Evolutionary conservation across 129 eudicot species (phyloP).

Genomic region (Silybum marianum): DNA sequence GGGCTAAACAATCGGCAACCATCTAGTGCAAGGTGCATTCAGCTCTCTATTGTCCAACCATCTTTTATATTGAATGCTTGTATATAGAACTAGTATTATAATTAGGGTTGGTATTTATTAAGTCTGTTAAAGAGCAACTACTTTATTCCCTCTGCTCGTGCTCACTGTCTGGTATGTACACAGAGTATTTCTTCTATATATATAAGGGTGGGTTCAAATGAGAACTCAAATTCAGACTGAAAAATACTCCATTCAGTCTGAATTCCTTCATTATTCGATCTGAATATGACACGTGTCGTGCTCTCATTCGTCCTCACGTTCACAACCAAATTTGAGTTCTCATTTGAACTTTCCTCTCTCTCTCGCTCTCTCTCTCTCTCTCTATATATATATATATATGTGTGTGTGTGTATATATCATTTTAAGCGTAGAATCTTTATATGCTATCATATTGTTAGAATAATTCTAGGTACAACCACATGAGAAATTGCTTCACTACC

Average conservation of each 20-base stretch:
- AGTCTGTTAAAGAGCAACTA: neutral
- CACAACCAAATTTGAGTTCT: no score
- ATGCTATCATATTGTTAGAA: neutral
- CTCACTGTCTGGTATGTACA: neutral
- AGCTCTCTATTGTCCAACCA: neutral
- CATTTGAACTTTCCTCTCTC: no score
- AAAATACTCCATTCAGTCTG: no score
- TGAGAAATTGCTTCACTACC: neutral
- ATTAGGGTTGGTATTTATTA: neutral
- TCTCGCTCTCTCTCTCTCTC: no score
- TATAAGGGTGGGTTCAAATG: no score
- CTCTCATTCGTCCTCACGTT: no score
- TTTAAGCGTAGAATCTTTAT: neutral
- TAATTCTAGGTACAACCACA: neutral
- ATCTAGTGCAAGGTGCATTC: neutral
- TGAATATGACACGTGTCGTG: no score
- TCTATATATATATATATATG: no score
- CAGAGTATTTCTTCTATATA: neutral
- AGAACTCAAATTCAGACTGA: no score
- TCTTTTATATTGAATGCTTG: neutral
- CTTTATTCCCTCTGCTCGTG: neutral
- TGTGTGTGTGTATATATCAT: neutral
- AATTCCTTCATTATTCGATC: no score
- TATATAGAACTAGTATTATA: neutral
- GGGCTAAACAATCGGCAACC: conserved; percentile 9